phyloP scores from a whole-genome alignment of 176 grass and related monocot species.

The Tillandsia leiboldiana region DNA sequence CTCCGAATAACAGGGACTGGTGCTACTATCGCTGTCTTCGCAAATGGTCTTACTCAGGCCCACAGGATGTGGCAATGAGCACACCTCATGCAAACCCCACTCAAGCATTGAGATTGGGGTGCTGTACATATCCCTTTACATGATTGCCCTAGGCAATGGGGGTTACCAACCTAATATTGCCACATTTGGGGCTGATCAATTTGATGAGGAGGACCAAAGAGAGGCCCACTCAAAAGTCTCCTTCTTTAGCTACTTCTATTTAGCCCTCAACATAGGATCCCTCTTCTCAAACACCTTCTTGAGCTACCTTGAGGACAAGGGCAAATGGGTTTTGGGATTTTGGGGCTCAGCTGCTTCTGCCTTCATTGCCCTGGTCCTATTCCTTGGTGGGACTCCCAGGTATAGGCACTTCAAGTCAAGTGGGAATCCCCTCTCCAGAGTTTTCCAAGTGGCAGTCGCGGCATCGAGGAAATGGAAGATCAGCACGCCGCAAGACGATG shows the following conservation, averaged over 20 bases:
- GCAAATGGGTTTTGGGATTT: slow-evolving; percentile 61
- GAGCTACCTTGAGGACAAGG: slow-evolving; percentile 71
- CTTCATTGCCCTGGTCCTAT: slow-evolving; percentile 43
- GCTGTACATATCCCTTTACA: slow-evolving; percentile 86
- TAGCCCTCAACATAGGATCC: slow-evolving; percentile 88
- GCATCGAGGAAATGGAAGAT: slow-evolving; percentile 57
- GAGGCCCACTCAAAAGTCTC: slow-evolving; percentile 83
- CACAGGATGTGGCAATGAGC: slow-evolving; percentile 49
- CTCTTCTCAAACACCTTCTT: slow-evolving; percentile 97
- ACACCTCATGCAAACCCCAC: slow-evolving; percentile 36
- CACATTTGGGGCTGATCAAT: slow-evolving; percentile 89
- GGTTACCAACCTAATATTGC: slow-evolving; percentile 93
- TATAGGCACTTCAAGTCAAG: slow-evolving; percentile 48
- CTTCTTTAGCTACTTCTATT: slow-evolving; percentile 99
- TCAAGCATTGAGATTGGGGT: slow-evolving; percentile 46
- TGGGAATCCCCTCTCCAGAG: slow-evolving; percentile 51
- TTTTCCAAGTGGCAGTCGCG: slow-evolving; percentile 57
- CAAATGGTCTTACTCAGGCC: slow-evolving; percentile 51
- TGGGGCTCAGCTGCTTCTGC: slow-evolving; percentile 65
- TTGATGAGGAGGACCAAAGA: slow-evolving; percentile 49
- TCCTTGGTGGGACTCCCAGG: slow-evolving; percentile 42
- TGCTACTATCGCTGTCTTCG: slow-evolving; percentile 53
- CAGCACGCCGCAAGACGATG: slow-evolving; percentile 10
- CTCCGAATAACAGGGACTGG: slow-evolving; percentile 46
- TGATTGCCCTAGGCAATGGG: slow-evolving; percentile 88